Evolutionary conservation across 1,284 basidiomycete species (phyloP).

Genomic region (Cutaneotrichosporon daszewskae): DNA sequence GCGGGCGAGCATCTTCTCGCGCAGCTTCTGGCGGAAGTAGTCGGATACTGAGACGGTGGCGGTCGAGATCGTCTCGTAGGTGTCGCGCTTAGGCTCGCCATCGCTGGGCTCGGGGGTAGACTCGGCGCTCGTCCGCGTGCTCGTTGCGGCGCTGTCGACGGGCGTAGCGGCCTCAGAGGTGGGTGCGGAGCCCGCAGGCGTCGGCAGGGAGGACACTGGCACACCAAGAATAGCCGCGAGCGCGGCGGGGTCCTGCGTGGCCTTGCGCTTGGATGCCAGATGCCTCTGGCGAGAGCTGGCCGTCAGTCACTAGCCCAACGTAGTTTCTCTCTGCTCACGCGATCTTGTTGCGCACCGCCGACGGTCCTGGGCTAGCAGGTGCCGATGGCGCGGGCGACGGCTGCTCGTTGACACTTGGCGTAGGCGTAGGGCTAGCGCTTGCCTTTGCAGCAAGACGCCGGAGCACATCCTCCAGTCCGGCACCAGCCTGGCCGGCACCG

Average conservation of each 20-base stretch:
- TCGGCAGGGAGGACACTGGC: conserved; percentile 34
- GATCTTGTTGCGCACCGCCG: conserved; percentile 33
- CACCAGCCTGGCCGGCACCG: conserved; percentile 43
- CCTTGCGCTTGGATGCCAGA: conserved; percentile 40
- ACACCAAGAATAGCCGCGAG: conserved; percentile 48
- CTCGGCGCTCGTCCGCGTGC: no score
- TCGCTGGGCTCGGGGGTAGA: conserved; percentile 16
- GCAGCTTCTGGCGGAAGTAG: conserved; percentile 45
- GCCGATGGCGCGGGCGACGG: conserved; percentile 13
- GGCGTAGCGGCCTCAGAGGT: conserved; percentile 20
- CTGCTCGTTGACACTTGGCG: conserved; percentile 10
- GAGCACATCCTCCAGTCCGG: conserved; percentile 44
- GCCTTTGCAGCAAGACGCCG: conserved; percentile 30
- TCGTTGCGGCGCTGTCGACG: no score
- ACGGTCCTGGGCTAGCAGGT: conserved; percentile 22
- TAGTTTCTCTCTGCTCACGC: conserved; percentile 46
- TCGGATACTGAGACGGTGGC: conserved; percentile 43
- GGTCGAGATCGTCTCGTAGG: conserved; percentile 30
- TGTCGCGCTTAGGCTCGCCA: conserved; percentile 15
- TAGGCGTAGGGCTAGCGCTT: conserved; percentile 20
- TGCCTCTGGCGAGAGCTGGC: conserved; percentile 42
- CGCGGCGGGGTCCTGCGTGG: conserved; percentile 43
- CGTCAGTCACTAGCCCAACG: conserved; percentile 1
- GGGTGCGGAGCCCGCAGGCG: conserved; percentile 12
- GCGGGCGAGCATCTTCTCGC: conserved; percentile 40